phyloP scores from a whole-genome alignment of 2,329 filamentous ascomycete genomes.

The Aspergillus candidus region DNA sequence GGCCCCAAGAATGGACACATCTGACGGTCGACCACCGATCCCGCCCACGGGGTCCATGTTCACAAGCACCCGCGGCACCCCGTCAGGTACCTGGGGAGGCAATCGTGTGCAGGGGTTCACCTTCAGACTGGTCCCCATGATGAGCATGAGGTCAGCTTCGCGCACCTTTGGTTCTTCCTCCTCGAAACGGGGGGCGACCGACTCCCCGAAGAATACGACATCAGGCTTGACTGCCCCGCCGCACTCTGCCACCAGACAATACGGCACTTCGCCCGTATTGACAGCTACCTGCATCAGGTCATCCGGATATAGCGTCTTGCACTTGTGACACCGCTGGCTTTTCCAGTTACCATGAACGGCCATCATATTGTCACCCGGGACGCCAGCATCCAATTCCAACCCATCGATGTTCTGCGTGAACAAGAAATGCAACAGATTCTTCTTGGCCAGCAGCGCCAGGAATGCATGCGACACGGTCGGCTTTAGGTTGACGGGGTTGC shows the following conservation, averaged over 20 bases:
- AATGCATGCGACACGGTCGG: slow-evolving; percentile 82
- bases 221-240: slow-evolving; percentile 74
- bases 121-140: slow-evolving; percentile 72
- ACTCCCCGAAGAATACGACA: slow-evolving; percentile 79
- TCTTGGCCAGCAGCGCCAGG: slow-evolving; percentile 66
- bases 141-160: slow-evolving; percentile 63
- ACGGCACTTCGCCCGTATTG: slow-evolving; percentile 58
- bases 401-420: slow-evolving; percentile 95
- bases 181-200: slow-evolving; percentile 56
- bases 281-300: slow-evolving; percentile 64
- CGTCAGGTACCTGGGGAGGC: slow-evolving; percentile 53
- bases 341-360: slow-evolving; percentile 87
- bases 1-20: slow-evolving; percentile 67
- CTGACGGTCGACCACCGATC: slow-evolving; percentile 65
- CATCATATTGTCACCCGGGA: slow-evolving; percentile 66
- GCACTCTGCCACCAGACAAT: slow-evolving; percentile 55
- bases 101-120: slow-evolving; percentile 76
- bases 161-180: slow-evolving; percentile 43
- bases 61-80: slow-evolving; percentile 66
- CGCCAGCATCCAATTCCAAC: slow-evolving; percentile 73
- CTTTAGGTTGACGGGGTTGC: slow-evolving; percentile 76
- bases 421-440: slow-evolving; percentile 67
- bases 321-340: slow-evolving; percentile 75
- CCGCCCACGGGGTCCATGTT: slow-evolving; percentile 72
- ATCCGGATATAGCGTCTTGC: slow-evolving; percentile 60